These are phyloP conservation scores for Podosphaera aphanis DNA, from an alignment of 2,329 filamentous ascomycete species.

Conservation along the genomic window DNA sequence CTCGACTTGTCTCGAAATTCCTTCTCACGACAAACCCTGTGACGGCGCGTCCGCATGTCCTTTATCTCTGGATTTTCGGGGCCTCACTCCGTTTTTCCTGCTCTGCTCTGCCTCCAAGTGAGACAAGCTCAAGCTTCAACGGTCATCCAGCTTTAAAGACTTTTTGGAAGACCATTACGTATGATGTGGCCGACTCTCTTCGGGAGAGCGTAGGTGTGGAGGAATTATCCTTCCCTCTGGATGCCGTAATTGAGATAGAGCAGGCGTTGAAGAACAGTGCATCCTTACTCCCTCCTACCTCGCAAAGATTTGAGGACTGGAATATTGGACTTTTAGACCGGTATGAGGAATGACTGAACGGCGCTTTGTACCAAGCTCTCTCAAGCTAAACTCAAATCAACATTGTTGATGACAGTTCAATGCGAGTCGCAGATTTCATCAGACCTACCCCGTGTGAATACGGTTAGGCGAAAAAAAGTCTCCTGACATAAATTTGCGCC, in stretches of 20 bases:
- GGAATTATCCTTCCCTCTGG: slow-evolving; percentile 29
- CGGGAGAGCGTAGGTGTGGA: slow-evolving; percentile 20
- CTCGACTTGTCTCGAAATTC: not conserved
- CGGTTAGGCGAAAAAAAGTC: too few species aligned
- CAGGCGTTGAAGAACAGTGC: slow-evolving; percentile 21
- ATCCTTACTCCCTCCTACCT: slow-evolving; percentile 27
- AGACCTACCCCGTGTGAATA: too few species aligned
- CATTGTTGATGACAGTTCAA: too few species aligned
- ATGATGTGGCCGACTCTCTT: slow-evolving; percentile 4
- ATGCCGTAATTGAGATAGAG: slow-evolving; percentile 24
- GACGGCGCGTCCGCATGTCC: not conserved
- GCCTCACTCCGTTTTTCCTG: slow-evolving; percentile 2
- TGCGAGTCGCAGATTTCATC: too few species aligned
- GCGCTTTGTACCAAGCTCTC: too few species aligned
- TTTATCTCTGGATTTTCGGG: slow-evolving; percentile 4
- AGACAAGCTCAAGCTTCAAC: not conserved
- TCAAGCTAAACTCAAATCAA: too few species aligned
- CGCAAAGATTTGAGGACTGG: slow-evolving; percentile 41
- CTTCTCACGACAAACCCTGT: not conserved
- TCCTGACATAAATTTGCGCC: too few species aligned
- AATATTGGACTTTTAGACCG: slow-evolving; percentile 37
- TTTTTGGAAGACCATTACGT: slow-evolving; percentile 8
- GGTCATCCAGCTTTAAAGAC: slow-evolving; percentile 11
- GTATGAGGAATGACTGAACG: slow-evolving; percentile 33
- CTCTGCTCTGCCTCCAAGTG: not conserved